These are phyloP conservation scores for Lachnellula cervina DNA, from an alignment of 2,329 filamentous ascomycete genomes.

Conservation along the genomic window DNA sequence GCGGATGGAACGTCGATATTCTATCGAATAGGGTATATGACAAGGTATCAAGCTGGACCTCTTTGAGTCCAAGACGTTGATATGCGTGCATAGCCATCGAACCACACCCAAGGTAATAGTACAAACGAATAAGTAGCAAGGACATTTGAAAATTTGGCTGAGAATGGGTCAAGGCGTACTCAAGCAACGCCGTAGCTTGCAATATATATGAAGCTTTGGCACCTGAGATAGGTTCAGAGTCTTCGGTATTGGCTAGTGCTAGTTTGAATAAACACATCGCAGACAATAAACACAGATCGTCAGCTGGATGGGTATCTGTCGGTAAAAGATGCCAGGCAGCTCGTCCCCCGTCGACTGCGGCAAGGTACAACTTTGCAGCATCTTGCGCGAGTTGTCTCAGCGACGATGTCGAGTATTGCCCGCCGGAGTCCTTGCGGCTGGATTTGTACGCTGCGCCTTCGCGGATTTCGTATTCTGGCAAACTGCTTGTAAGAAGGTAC, in stretches of 20 bases:
- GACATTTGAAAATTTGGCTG: conserved; percentile 37
- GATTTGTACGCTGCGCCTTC: conserved; percentile 7
- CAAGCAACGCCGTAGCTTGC: conserved; percentile 30
- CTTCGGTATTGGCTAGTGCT: conserved; percentile 8
- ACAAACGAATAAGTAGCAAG: conserved; percentile 35
- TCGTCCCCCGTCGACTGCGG: conserved; percentile 22
- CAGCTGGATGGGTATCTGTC: conserved; percentile 33
- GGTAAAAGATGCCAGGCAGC: conserved; percentile 25
- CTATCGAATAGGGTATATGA: conserved; percentile 36
- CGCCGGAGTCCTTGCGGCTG: conserved; percentile 1
- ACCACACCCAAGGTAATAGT: conserved; percentile 34
- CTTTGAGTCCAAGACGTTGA: conserved; percentile 34
- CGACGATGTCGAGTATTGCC: conserved; percentile 17
- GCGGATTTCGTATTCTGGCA: conserved; percentile 22
- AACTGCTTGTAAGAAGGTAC: conserved; percentile 24
- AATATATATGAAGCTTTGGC: conserved; percentile 20
- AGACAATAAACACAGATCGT: conserved; percentile 30
- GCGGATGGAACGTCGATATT: conserved; percentile 36
- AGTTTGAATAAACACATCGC: conserved; percentile 31
- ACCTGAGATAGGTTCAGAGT: conserved; percentile 10
- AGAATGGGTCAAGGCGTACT: conserved; percentile 31
- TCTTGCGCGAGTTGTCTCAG: conserved; percentile 18
- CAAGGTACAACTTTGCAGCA: conserved; percentile 19
- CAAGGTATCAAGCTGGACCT: conserved; percentile 38
- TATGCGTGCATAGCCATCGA: conserved; percentile 35